Base-by-base conservation (phyloP, 2,329 filamentous ascomycete species). In the Calonectria henricotiae region DNA sequence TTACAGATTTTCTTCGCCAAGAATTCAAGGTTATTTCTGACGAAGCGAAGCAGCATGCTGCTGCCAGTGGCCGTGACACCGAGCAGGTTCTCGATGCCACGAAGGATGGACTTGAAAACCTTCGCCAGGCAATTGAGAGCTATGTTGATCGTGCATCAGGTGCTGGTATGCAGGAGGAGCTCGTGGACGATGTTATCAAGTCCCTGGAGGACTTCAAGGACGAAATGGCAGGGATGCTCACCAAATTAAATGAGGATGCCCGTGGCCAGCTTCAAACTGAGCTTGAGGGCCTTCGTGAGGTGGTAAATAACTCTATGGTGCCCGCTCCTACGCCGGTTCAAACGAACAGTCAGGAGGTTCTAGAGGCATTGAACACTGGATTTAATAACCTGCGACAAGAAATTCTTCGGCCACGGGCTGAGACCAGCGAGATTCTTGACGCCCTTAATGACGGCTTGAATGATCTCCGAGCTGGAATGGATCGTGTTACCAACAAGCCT, bases 51-150 rank as follows among this genome's bases (percentile, higher is more conserved):
- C 90, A 96, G 76, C 96, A 94, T 75, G 92, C 94, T 23, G 90
- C 93, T 3, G 92, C 93, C 71, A 94, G 91, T 75, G 94, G 93
- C 46, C 89, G 91, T 68, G 94, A 96, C 79, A 96, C 94, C 0
- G 95, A 98, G 80, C 94, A 98, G 80, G 91, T 97, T 13, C 86
- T 98, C 5, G 94, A 96, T 80, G 93, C 94, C 0, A 92, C 97
- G 49, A 96, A 94, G 75, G 94, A 97, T 79, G 95, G 95, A 0
- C 87, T 98, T 15, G 94, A 97, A 75, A 92, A 90, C 74, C 88
- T 98, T 7, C 91, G 94, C 12, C 84, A 86, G 13, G 93, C 97
- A 69, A 93, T 98, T 65, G 94, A 98, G 75, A 86, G 86, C 49
- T 97, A 97, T 74, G 91, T 96, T 68, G 91, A 95, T 76, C 91